phyloP scores from a whole-genome alignment of 176 grass and related monocot species.

The Aechmea fasciata region DNA sequence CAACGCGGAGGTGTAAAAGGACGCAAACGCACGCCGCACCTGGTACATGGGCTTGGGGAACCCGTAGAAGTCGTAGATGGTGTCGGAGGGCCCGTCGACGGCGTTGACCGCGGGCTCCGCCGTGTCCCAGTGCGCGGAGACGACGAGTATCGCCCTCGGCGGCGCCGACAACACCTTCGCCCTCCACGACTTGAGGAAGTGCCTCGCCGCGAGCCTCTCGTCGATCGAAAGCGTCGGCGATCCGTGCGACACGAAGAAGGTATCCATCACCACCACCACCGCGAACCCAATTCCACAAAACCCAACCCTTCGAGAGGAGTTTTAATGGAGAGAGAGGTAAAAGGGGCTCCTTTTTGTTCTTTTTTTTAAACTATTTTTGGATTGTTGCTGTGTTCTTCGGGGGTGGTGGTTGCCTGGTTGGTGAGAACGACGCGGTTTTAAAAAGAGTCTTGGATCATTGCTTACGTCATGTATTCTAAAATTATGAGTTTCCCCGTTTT shows the following conservation, averaged over 20 bases:
- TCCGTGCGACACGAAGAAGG: constrained; percentile 33
- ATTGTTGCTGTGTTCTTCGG: too few species aligned
- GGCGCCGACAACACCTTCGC: neutral
- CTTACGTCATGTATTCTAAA: too few species aligned
- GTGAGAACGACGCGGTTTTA: too few species aligned
- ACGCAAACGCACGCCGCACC: neutral
- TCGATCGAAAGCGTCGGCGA: constrained; percentile 19
- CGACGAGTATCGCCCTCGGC: constrained; percentile 19
- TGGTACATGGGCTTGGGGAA: constrained; percentile 24
- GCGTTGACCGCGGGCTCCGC: constrained; percentile 6
- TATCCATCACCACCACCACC: constrained; percentile 23
- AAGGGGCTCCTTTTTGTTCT: too few species aligned
- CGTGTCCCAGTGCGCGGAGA: constrained; percentile 19
- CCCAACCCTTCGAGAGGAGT: too few species aligned
- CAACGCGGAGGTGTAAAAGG: neutral
- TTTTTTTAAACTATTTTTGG: too few species aligned
- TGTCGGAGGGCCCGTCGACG: constrained; percentile 10
- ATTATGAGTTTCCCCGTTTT: too few species aligned
- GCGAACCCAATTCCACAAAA: neutral
- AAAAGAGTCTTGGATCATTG: too few species aligned
- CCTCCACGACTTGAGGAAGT: constrained; percentile 27
- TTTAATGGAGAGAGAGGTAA: too few species aligned
- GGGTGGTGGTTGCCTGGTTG: too few species aligned
- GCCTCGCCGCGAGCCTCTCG: constrained; percentile 9
- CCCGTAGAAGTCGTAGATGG: constrained; percentile 29